These are phyloP conservation scores for Fomitopsis pinicola DNA, from an alignment of 1,284 basidiomycete species.

Conservation along the genomic window DNA sequence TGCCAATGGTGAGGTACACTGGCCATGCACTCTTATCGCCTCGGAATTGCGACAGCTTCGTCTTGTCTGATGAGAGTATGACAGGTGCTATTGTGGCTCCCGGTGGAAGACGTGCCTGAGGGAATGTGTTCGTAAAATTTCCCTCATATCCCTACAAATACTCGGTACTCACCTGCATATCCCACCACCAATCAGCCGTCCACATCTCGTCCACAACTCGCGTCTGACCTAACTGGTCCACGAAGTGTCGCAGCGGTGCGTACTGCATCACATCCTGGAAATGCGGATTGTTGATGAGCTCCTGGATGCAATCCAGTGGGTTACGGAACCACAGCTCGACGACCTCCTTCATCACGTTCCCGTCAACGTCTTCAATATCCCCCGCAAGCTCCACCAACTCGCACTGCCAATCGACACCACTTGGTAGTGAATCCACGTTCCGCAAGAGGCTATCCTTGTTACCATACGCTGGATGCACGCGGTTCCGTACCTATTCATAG, in stretches of 20 bases:
- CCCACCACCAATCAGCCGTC: slow-evolving; percentile 40
- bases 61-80: slow-evolving; percentile 38
- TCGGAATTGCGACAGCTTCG: slow-evolving; percentile 29
- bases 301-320: slow-evolving; percentile 26
- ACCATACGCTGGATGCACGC: not conserved
- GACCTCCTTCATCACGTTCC: slow-evolving; percentile 12
- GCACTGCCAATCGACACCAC: slow-evolving; percentile 17
- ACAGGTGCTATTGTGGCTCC: slow-evolving; percentile 37
- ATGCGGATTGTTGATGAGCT: slow-evolving; percentile 29
- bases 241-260: slow-evolving; percentile 27
- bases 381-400: slow-evolving; percentile 23
- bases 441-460: not conserved
- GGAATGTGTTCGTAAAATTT: not conserved
- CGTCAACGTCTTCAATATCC: slow-evolving; percentile 20
- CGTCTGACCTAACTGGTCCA: slow-evolving; percentile 17
- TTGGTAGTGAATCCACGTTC: slow-evolving; percentile 8
- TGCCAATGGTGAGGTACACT: slow-evolving; percentile 34
- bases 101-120: not conserved
- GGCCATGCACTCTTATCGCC: slow-evolving; percentile 33
- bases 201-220: slow-evolving; percentile 34
- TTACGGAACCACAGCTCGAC: slow-evolving; percentile 26
- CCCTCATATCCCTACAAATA: no score
- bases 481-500: not conserved
- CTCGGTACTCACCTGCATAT: slow-evolving; percentile 23
- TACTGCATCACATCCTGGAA: slow-evolving; percentile 27